These are phyloP conservation scores for Sinapis alba DNA, from an alignment of 441 rosid genomes.

Conservation along the genomic window DNA sequence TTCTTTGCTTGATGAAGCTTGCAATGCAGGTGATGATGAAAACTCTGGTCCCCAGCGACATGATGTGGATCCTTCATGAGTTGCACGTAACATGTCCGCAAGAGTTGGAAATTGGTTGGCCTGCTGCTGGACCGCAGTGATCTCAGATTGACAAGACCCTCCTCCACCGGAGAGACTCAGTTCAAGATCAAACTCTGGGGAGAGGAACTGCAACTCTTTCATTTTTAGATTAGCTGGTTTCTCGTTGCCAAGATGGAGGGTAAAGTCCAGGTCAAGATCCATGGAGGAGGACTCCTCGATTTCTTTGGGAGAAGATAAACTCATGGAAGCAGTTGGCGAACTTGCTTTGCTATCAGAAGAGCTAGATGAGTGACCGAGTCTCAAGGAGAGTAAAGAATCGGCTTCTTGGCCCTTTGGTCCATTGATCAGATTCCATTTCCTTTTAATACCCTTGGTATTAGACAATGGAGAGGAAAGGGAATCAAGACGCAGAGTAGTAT, in stretches of 20 bases:
- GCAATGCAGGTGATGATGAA: conserved; percentile 41
- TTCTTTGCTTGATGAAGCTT: conserved; percentile 43
- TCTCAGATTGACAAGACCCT: conserved; percentile 60
- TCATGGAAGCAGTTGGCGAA: conserved; percentile 75
- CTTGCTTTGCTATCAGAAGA: conserved; percentile 95
- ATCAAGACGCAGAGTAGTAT: conserved; percentile 79
- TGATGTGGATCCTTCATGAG: conserved; percentile 63
- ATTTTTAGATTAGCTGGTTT: conserved; percentile 44
- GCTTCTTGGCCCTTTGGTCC: conserved; percentile 47
- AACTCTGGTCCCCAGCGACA: conserved; percentile 46
- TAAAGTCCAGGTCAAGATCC: conserved; percentile 83
- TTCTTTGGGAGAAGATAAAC: conserved; percentile 85
- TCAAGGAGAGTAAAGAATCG: conserved; percentile 77
- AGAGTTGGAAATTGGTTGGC: conserved; percentile 47
- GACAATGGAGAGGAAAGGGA: conserved; percentile 54
- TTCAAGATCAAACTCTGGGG: conserved; percentile 70
- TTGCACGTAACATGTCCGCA: conserved; percentile 49
- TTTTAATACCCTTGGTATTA: conserved; percentile 64
- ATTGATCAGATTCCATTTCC: conserved; percentile 71
- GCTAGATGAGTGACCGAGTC: conserved; percentile 72
- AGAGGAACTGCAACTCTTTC: conserved; percentile 41
- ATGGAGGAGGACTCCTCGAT: conserved; percentile 82
- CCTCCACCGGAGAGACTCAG: conserved; percentile 77
- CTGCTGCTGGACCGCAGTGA: conserved; percentile 54
- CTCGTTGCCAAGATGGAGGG: conserved; percentile 83